Base-by-base conservation (phyloP, 768 basidiomycete species). In the Pulveroboletus frians region DNA sequence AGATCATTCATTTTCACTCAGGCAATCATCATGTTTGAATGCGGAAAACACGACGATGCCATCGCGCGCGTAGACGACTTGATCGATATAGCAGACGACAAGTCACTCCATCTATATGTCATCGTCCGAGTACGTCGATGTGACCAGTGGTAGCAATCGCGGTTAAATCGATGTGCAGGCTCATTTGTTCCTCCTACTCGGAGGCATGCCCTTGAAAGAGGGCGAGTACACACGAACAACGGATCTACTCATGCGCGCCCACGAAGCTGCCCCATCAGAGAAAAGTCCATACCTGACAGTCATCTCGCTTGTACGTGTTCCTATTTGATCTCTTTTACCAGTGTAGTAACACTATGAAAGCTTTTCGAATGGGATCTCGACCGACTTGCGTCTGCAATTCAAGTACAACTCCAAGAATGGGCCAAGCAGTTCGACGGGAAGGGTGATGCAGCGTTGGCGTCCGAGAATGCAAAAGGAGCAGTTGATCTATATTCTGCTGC, bases 331-430 rank as follows among this genome's bases (percentile, higher is more conserved):
- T 30, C 29, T 30, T 30, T 7, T 30, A 10, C 29, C 8, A n/a
- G n/a, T n/a, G n/a, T n/a, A n/a, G n/a, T n/a, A n/a, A n/a, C n/a
- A n/a, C n/a, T n/a, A n/a, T n/a, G n/a, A n/a, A n/a, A n/a, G n/a
- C 38, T 55, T 3, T 54, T 58, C 26, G 56, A 48, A 0, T 58
- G 56, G 56, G 15, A 46, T n/a, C 50, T 58, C 39, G 56, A 58
- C 1, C 13, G 32, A 15, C 52, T 50, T 15, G 11, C 23, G 3
- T 3, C 15, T 7, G 39, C 36, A 2, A 37, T 50, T 18, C 30
- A 37, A 7, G 4, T 36, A 9, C 43, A n/a, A 5, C 34, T 53
- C 39, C 31, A 10, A 29, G 18, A 26, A 6, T 42, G 50, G 27
- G 4, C 37, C 6, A 20, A 9, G 15, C 10, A 11, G 1, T n/a